Evolutionary conservation across 1,284 basidiomycete species (phyloP).

Genomic region (Limonomyces culmigenus): DNA sequence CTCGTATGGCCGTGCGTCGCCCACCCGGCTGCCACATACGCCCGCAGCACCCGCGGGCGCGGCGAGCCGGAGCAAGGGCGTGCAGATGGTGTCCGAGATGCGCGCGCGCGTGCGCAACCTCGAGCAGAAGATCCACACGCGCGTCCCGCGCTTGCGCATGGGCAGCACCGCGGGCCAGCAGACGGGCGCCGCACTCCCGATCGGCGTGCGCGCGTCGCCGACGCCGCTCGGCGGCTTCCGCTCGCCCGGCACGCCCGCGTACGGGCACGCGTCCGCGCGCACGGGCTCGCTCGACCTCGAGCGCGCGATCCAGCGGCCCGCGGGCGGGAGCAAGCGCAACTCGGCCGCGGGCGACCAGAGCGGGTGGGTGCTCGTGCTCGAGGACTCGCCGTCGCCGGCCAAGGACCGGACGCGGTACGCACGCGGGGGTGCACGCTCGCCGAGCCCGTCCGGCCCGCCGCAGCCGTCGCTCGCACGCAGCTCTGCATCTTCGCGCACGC

Average conservation of each 20-base stretch:
- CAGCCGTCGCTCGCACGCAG: conserved; percentile 20
- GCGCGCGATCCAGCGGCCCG: neutral
- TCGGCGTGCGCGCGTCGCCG: conserved; percentile 10
- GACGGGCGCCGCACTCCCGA: neutral
- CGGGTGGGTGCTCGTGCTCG: neutral
- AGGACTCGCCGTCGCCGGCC: neutral
- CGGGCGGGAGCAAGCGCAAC: neutral
- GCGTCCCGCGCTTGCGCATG: conserved; percentile 65
- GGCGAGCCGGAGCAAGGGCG: conserved; percentile 53
- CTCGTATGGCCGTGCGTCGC: conserved; percentile 26
- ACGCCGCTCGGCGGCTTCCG: conserved; percentile 15
- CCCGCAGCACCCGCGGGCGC: conserved; percentile 16
- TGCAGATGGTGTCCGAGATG: conserved; percentile 82
- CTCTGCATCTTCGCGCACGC: conserved; percentile 22
- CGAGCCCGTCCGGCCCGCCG: neutral
- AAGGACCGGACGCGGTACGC: neutral
- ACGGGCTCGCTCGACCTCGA: neutral
- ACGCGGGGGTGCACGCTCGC: neutral
- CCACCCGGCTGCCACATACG: conserved; percentile 23
- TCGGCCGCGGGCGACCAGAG: neutral
- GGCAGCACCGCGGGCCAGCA: conserved; percentile 44
- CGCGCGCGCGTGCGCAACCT: conserved; percentile 62
- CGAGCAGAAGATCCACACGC: conserved; percentile 72
- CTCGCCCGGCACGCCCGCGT: conserved; percentile 7
- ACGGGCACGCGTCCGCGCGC: conserved; percentile 8